Evolutionary conservation across 2,329 filamentous ascomycete genomes (phyloP).

Genomic region (Sarocladium strictum): DNA sequence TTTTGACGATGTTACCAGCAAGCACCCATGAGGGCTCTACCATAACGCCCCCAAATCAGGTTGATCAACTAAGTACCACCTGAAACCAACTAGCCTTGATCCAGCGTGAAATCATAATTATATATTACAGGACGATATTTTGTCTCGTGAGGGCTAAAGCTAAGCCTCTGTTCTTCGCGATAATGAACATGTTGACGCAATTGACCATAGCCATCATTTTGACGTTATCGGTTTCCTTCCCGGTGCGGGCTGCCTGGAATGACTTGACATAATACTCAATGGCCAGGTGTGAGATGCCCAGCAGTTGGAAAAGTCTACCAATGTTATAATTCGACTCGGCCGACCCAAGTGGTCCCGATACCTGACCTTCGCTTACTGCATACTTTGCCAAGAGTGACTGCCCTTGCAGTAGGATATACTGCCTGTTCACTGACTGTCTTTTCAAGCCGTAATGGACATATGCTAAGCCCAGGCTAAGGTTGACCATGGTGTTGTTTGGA

Average conservation of each 20-base stretch:
- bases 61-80: background rate
- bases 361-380: slow-evolving; percentile 14
- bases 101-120: background rate
- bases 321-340: slow-evolving; percentile 33
- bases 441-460: slow-evolving; percentile 90
- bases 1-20: too few relatives aligned
- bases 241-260: slow-evolving; percentile 12
- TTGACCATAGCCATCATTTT: slow-evolving; percentile 26
- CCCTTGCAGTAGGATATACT: slow-evolving; percentile 81
- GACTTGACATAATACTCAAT: slow-evolving; percentile 58
- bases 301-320: slow-evolving; percentile 30
- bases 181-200: slow-evolving; percentile 24
- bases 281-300: slow-evolving; percentile 47
- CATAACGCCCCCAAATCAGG: too few relatives aligned
- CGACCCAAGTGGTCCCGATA: slow-evolving; percentile 5
- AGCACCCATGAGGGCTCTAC: too few relatives aligned
- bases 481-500: slow-evolving; percentile 69
- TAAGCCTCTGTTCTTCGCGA: slow-evolving; percentile 21
- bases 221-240: slow-evolving; percentile 17
- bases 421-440: slow-evolving; percentile 81
- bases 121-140: slow-evolving; percentile 16
- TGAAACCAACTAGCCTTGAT: background rate
- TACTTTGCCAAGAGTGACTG: slow-evolving; percentile 64
- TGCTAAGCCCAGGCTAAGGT: slow-evolving; percentile 73
- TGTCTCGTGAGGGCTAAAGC: slow-evolving; percentile 23